These are phyloP conservation scores for Phytopythium mirpurense DNA, from an alignment of 352 stramenopile genomes.

Conservation along the genomic window DNA sequence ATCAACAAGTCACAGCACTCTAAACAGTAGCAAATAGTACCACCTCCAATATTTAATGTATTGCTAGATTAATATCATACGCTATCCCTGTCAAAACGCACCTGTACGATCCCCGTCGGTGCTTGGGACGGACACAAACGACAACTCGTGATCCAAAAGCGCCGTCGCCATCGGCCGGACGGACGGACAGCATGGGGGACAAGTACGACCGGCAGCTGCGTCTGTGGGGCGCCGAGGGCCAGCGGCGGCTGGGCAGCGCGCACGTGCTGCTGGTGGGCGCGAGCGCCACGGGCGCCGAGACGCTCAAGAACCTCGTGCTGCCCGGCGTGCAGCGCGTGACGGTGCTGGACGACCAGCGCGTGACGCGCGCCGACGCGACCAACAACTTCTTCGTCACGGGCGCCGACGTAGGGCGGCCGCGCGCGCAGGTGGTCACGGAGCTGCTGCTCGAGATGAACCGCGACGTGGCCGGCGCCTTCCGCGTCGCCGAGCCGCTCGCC, in stretches of 20 bases:
- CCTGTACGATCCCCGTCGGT: too few relatives aligned
- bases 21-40: too few relatives aligned
- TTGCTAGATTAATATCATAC: too few relatives aligned
- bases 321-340: conserved; percentile 88
- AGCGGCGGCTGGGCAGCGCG: conserved; percentile 84
- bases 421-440: conserved; percentile 78
- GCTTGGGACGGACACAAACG: too few relatives aligned
- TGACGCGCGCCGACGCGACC: conserved; percentile 68
- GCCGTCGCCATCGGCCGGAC: too few relatives aligned
- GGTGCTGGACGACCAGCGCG: conserved; percentile 89
- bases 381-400: conserved; percentile 94
- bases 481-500: conserved; percentile 36
- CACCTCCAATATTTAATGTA: too few relatives aligned
- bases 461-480: conserved; percentile 77
- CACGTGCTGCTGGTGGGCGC: conserved; percentile 91
- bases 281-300: conserved; percentile 92
- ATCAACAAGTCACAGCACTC: too few relatives aligned
- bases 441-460: conserved; percentile 95
- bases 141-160: too few relatives aligned
- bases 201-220: conserved; percentile 99
- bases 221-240: conserved; percentile 95
- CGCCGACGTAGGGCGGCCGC: conserved; percentile 42
- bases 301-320: conserved; percentile 97
- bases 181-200: too few relatives aligned
- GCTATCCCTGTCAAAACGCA: too few relatives aligned